Evolutionary conservation across 805 yeast species (phyloP), one percentile per base, ranked within the genome.

Genomic region (Cyberlindnera nakhonratchasimensis): DNA sequence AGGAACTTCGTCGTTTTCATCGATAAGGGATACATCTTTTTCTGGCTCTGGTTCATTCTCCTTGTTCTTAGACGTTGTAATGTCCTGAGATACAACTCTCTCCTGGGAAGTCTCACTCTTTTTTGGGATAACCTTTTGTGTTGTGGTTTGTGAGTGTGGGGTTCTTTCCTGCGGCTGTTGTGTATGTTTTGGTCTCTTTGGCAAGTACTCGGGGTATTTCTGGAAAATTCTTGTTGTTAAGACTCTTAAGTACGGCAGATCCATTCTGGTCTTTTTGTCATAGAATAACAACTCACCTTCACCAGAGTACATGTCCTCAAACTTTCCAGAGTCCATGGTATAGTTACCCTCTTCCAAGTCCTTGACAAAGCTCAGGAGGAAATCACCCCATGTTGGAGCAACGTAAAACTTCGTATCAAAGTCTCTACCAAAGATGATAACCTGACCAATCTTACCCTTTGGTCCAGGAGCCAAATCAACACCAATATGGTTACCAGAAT

Each of bases 391-490:
- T 42, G 83, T 84, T 38, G 79, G 77, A 16, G 97, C 95, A 42
- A 93, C 70, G 29, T 86, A 90, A 63, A 77, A 88, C 61, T 91
- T 91, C 29, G 85, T 79, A 66, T 91, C 98, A 59, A 81, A 91
- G 51, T 91, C 98, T 58, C 97, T 80, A 29, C 99, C 99, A 63
- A 86, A 91, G 41, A 90, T 59, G 48, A 91, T 91, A 16, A 93
- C 83, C 66, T 91, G 99, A 29, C 98, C 99, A 76, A 85, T 80
- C 44, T 70, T 72, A 34, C 96, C 96, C 21, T 67, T 66, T 9
- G 81, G 74, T 7, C 88, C 96, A 1, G 93, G 91, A 3, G 86
- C 81, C 46, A 91, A 72, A 65, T 91, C 99, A 13, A 93, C 70
- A 39, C 89, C 99, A 50, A 91, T 81, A 62, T 89, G 90, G 66